Evolutionary conservation across 2,329 filamentous ascomycete genomes (phyloP).

Genomic region (Calonectria henricotiae): DNA sequence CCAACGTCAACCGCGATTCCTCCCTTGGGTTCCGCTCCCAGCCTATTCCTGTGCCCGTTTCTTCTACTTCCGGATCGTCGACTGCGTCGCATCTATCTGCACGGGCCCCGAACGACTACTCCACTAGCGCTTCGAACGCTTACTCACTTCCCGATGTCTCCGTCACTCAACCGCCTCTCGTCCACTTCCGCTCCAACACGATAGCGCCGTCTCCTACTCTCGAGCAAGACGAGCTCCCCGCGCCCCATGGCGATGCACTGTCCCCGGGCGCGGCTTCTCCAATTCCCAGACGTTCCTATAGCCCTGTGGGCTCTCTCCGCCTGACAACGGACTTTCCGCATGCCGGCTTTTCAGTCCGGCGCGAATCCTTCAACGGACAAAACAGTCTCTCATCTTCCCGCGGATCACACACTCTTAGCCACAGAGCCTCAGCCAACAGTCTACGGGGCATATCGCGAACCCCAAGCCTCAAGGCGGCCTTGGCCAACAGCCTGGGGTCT

Average conservation of each 20-base stretch:
- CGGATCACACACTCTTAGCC: constrained; percentile 51
- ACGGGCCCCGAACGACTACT: constrained; percentile 44
- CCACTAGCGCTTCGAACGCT: constrained; percentile 42
- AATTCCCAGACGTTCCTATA: constrained; percentile 41
- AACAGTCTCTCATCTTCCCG: constrained; percentile 52
- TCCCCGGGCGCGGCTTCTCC: constrained; percentile 36
- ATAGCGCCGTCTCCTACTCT: constrained; percentile 58
- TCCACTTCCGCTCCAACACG: constrained; percentile 52
- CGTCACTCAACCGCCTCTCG: constrained; percentile 46
- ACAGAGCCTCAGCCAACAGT: constrained; percentile 54
- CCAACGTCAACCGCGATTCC: constrained; percentile 45
- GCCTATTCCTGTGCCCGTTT: constrained; percentile 46
- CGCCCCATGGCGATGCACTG: constrained; percentile 39
- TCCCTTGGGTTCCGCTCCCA: constrained; percentile 45
- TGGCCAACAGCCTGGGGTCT: constrained; percentile 67
- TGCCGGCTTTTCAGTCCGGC: constrained; percentile 48
- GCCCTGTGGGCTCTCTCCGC: constrained; percentile 54
- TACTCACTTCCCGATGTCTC: constrained; percentile 51
- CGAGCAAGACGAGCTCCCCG: constrained; percentile 45
- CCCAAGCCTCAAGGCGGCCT: constrained; percentile 74
- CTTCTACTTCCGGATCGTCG: constrained; percentile 43
- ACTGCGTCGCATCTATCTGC: constrained; percentile 43
- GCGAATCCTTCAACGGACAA: constrained; percentile 59
- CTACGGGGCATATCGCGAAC: constrained; percentile 72
- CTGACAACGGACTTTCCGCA: constrained; percentile 59